These are phyloP conservation scores for Fragaria vesca DNA, from an alignment of 306 rosid species.

Conservation along the genomic window DNA sequence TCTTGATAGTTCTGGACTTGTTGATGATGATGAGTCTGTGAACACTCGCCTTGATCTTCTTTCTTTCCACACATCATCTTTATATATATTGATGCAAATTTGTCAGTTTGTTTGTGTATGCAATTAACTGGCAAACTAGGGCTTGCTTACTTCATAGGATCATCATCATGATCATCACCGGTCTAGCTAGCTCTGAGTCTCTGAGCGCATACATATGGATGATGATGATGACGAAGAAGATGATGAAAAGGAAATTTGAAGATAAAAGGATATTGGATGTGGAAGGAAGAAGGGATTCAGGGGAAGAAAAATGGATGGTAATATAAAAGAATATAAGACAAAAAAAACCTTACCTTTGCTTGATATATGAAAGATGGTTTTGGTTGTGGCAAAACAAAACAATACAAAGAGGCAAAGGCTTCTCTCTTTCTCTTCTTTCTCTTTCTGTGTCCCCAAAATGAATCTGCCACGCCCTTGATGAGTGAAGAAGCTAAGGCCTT, in stretches of 20 bases:
- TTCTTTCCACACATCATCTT: slow-evolving; percentile 52
- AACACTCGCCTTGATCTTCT: slow-evolving; percentile 64
- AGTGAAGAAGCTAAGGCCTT: slow-evolving; percentile 30
- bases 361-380: slow-evolving; percentile 4
- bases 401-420: slow-evolving; percentile 29
- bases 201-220: neutral
- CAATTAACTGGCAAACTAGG: neutral
- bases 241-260: slow-evolving; percentile 7
- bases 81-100: neutral
- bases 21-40: slow-evolving; percentile 37
- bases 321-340: slow-evolving; percentile 1
- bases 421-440: slow-evolving; percentile 13
- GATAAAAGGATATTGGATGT: slow-evolving; percentile 6
- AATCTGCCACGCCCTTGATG: slow-evolving; percentile 51
- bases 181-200: neutral
- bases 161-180: slow-evolving; percentile 8
- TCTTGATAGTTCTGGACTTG: slow-evolving; percentile 55
- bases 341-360: slow-evolving; percentile 7
- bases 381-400: slow-evolving; percentile 3
- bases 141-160: slow-evolving; percentile 2
- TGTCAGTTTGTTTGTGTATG: neutral
- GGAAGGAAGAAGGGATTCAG: neutral
- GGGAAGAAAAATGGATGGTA: neutral
- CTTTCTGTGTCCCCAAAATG: slow-evolving; percentile 12
- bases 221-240: slow-evolving; percentile 1